phyloP scores from a whole-genome alignment of 2,329 filamentous ascomycete species.

The Pseudogymnoascus sp. region DNA sequence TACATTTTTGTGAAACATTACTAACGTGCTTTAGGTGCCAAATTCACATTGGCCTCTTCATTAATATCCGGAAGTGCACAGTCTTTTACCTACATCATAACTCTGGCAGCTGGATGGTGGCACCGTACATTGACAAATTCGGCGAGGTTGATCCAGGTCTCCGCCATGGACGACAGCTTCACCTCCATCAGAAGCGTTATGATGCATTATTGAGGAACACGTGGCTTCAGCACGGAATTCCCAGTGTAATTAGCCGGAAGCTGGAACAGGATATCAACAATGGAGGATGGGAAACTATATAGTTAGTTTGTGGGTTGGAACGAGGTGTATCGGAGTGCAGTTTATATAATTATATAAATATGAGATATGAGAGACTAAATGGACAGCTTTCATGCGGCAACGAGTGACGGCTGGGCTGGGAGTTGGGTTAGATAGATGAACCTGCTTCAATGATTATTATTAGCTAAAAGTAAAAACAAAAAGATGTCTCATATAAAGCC shows the following conservation, averaged over 20 bases:
- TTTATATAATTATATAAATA: not conserved
- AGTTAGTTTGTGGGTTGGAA: conserved; percentile 17
- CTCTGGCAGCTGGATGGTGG: conserved; percentile 77
- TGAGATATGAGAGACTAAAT: not conserved
- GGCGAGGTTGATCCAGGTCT: conserved; percentile 93
- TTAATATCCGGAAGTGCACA: conserved; percentile 94
- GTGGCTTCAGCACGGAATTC: conserved; percentile 81
- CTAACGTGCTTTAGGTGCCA: conserved; percentile 58
- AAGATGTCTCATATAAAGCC: not conserved
- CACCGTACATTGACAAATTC: conserved; percentile 92
- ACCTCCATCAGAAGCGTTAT: conserved; percentile 88
- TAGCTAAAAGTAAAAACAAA: not conserved
- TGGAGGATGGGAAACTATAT: conserved; percentile 90
- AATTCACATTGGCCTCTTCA: conserved; percentile 82
- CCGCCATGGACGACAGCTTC: conserved; percentile 79
- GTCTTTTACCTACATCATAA: conserved; percentile 78
- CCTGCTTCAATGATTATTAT: not conserved
- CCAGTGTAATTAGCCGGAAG: conserved; percentile 81
- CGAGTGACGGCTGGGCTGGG: not conserved
- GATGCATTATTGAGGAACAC: conserved; percentile 79
- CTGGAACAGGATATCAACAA: conserved; percentile 95
- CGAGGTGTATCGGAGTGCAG: not conserved
- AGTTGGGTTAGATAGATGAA: not conserved
- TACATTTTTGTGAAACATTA: conserved; percentile 21
- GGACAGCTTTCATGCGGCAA: not conserved